Conservation (phyloP, 495 filamentous ascomycete genomes). For the Sabuloglossum arenarium region DNA sequence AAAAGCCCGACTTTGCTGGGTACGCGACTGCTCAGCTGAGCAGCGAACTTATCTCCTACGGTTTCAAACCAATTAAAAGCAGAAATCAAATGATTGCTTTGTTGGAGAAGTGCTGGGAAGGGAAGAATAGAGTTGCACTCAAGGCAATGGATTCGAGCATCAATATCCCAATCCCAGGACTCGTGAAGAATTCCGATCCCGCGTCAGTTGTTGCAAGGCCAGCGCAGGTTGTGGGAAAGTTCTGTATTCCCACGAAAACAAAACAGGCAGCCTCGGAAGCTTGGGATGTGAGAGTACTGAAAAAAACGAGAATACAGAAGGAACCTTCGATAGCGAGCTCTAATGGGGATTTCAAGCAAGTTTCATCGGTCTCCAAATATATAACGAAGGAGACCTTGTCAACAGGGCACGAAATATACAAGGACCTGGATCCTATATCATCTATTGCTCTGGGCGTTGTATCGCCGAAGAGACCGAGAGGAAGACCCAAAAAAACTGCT, state of each 20-base stretch:
- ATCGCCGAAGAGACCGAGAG: conserved; percentile 20
- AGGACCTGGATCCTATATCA: too few relatives aligned
- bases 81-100: conserved; percentile 51
- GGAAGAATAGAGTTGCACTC: conserved; percentile 15
- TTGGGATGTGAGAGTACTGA: conserved; percentile 9
- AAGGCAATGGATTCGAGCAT: conserved; percentile 5
- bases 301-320: conserved; percentile 14
- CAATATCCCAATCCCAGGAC: background rate
- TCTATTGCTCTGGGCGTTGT: too few relatives aligned
- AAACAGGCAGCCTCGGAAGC: background rate
- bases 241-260: background rate
- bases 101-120: conserved; percentile 53
- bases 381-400: background rate
- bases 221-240: background rate
- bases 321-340: conserved; percentile 1
- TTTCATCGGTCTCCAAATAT: background rate
- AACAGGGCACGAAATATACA: background rate
- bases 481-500: conserved; percentile 12
- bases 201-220: background rate
- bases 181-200: background rate
- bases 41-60: conserved; percentile 38
- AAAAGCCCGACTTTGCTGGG: conserved; percentile 39
- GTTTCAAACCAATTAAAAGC: conserved; percentile 55
- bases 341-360: background rate
- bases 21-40: conserved; percentile 43